phyloP scores from a whole-genome alignment of 805 yeast species.

The Suhomyces vadensis region DNA sequence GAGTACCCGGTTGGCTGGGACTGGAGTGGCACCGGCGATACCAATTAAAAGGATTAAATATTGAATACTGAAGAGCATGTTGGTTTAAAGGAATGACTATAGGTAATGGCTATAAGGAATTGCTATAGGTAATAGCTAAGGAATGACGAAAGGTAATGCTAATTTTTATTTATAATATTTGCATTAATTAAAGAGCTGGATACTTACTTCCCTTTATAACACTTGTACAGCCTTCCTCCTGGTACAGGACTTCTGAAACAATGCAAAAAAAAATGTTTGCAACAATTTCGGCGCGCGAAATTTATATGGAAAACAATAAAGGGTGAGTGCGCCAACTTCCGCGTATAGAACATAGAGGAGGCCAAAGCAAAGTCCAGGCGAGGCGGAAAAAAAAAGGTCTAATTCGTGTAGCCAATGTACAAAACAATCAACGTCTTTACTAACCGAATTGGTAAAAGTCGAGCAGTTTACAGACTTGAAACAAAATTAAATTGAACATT shows the following conservation, averaged over 20 bases:
- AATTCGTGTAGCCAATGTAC: neutral
- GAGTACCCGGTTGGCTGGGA: conserved; percentile 30
- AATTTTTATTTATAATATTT: too few species aligned
- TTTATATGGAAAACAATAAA: neutral
- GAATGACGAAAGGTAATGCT: too few species aligned
- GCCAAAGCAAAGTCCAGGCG: neutral
- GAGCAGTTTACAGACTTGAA: too few species aligned
- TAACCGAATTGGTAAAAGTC: neutral
- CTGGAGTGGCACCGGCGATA: conserved; percentile 22
- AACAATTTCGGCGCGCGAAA: conserved; percentile 3
- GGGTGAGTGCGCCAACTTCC: neutral
- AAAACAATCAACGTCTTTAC: neutral
- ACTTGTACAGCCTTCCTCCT: conserved; percentile 3
- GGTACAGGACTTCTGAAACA: neutral
- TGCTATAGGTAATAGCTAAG: too few species aligned
- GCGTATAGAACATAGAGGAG: neutral
- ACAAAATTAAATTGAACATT: too few species aligned
- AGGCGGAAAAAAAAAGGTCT: neutral
- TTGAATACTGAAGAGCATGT: neutral
- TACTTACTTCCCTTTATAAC: conserved; percentile 1
- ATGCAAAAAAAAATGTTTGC: conserved; percentile 4
- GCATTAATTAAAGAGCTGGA: neutral
- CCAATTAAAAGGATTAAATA: conserved; percentile 1
- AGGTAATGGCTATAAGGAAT: too few species aligned
- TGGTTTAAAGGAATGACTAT: neutral